Evolutionary conservation across 169 alveolate species (phyloP).

Genomic region (Perkinsus olseni): DNA sequence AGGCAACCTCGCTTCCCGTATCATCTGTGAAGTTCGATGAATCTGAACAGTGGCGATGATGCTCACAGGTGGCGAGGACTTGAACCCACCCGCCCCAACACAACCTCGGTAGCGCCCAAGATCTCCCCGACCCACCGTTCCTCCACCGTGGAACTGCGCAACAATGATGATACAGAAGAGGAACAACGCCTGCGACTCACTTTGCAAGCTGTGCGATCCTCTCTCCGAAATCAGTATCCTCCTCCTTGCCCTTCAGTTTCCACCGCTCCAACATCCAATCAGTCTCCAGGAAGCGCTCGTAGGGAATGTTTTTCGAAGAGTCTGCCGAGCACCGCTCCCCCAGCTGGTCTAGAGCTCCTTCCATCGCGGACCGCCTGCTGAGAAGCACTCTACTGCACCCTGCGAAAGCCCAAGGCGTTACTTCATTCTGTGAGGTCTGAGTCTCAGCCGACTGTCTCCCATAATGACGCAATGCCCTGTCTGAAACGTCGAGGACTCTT

Average conservation of each 20-base stretch:
- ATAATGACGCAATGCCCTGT: background rate
- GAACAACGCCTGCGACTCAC: background rate
- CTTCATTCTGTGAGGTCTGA: background rate
- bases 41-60: background rate
- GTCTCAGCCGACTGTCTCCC: background rate
- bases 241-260: background rate
- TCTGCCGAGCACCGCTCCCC: background rate
- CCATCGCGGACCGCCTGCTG: background rate
- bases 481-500: background rate
- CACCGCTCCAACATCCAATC: background rate
- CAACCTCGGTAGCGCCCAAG: background rate
- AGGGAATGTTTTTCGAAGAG: background rate
- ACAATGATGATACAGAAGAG: background rate
- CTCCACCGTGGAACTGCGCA: background rate
- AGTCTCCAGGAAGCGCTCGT: background rate
- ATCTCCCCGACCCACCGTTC: background rate
- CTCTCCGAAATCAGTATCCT: background rate
- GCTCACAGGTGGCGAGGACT: no score
- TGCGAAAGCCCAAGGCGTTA: background rate
- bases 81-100: background rate
- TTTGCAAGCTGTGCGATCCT: background rate
- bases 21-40: background rate
- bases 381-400: background rate
- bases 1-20: background rate
- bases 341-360: background rate